Evolutionary conservation across 306 rosid species (phyloP).

Genomic region (Prunus dulcis): DNA sequence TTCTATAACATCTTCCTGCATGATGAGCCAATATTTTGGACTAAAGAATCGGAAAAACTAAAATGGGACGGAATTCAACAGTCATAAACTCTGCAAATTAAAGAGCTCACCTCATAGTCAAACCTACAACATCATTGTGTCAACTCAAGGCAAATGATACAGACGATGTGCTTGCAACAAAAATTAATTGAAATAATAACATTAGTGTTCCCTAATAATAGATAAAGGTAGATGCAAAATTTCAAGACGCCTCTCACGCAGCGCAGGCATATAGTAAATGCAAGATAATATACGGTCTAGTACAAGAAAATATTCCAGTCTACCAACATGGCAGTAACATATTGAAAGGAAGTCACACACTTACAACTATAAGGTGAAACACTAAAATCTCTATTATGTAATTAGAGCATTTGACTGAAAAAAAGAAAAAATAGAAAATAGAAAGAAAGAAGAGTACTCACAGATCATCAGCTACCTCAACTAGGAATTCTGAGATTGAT

Average conservation of each 20-base stretch:
- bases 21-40: neutral
- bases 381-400: neutral
- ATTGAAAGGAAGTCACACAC: neutral
- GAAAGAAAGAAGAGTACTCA: slow-evolving; percentile 41
- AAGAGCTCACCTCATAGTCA: slow-evolving; percentile 82
- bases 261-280: neutral
- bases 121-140: slow-evolving; percentile 53
- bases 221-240: slow-evolving; percentile 1
- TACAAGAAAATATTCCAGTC: neutral
- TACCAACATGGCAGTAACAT: neutral
- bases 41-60: neutral
- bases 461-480: slow-evolving; percentile 92
- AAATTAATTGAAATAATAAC: slow-evolving; percentile 6
- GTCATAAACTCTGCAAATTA: neutral
- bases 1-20: slow-evolving; percentile 91
- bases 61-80: neutral
- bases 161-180: slow-evolving; percentile 23
- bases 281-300: neutral
- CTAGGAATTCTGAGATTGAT: slow-evolving; percentile 80
- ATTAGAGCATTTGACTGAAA: neutral
- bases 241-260: neutral
- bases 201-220: slow-evolving; percentile 20
- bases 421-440: neutral
- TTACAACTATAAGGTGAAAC: neutral
- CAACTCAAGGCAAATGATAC: slow-evolving; percentile 36